A percentile compares a stretch with the other conserved stretches of the same genome.
Conservation (phyloP, 441 rosid genomes). For the Sinapis alba region DNA sequence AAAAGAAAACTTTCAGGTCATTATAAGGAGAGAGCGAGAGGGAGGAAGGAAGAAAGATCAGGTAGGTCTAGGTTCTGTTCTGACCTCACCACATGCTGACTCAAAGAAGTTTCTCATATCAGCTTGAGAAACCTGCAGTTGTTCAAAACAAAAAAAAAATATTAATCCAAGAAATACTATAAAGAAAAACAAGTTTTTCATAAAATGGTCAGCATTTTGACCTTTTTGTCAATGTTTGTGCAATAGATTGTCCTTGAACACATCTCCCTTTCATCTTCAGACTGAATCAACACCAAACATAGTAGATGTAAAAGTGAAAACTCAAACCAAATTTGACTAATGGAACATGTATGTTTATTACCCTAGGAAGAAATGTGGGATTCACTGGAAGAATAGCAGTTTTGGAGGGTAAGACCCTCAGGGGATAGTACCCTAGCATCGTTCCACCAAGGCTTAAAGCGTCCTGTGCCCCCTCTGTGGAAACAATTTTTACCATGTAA, state of each 20-base stretch:
- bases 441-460: slow-evolving; percentile 71
- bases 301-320: slow-evolving; percentile 4
- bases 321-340: slow-evolving; percentile 8
- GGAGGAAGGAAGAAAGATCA: not conserved
- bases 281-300: slow-evolving; percentile 46
- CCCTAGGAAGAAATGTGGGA: slow-evolving; percentile 78
- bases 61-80: slow-evolving; percentile 18
- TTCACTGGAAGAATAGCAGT: slow-evolving; percentile 83
- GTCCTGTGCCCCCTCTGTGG: slow-evolving; percentile 58
- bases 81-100: slow-evolving; percentile 66
- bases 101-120: slow-evolving; percentile 67
- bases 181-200: not conserved
- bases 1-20: not conserved
- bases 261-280: slow-evolving; percentile 81
- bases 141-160: not conserved
- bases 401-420: slow-evolving; percentile 79
- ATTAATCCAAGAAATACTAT: not conserved
- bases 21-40: not conserved
- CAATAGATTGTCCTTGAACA: slow-evolving; percentile 73
- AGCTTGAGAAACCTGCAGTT: slow-evolving; percentile 60
- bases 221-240: slow-evolving; percentile 76
- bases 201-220: slow-evolving; percentile 2
- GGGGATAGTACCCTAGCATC: slow-evolving; percentile 66
- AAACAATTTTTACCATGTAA: slow-evolving; percentile 19
- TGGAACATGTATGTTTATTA: slow-evolving; percentile 27